Evolutionary conservation across 345 rosid genomes (phyloP), one percentile per base, ranked within the genome.

Genomic region (Salix koriyanagi): DNA sequence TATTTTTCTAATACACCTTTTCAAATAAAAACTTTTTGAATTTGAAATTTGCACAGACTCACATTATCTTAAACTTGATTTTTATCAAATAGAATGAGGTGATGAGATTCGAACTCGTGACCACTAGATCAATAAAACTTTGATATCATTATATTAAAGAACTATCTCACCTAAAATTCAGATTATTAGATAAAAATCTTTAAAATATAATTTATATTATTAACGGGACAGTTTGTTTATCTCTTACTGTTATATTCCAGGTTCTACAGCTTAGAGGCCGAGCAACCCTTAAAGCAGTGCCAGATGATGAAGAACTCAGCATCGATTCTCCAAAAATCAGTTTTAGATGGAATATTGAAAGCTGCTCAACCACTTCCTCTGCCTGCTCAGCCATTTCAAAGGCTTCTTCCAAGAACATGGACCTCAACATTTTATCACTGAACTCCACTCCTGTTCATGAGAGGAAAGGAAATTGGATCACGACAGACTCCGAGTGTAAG

Each of bases 401-500:
- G 68, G 86, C 89, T 84, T 87, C 92, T 69, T 88, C 91, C 2
- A 85, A 65, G 74, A 76, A 77, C 58, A 72, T 64, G 42, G 61
- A 62, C 37, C 79, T 68, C 72, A 84, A 82, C 30, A 67, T 80
- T 16, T 44, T 77, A 52, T 84, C 94, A 36, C 56, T 88, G 70
- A 84, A 69, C 50, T 86, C 89, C n/a, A 80, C 88, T 78, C 84
- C 89, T 56, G 19, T 65, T 50, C 81, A 80, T 68, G 84, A 74
- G 34, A 84, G 84, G 66, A 95, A 83, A 87, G 93, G 88, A 56
- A 95, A 88, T 58, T 95, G 99, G 99, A 95, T 93, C 86, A 93
- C 97, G 42, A 91, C 96, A 15, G 97, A 95, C 72, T 79, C 99
- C 25, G 97, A 93, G 69, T 95, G 99, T 95, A 89, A 76, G 87